A percentile compares a stretch with the other conserved stretches of the same genome.
These are phyloP conservation scores for Myxozyma vanderwaltii DNA, from an alignment of 805 yeast genomes.

Conservation along the genomic window DNA sequence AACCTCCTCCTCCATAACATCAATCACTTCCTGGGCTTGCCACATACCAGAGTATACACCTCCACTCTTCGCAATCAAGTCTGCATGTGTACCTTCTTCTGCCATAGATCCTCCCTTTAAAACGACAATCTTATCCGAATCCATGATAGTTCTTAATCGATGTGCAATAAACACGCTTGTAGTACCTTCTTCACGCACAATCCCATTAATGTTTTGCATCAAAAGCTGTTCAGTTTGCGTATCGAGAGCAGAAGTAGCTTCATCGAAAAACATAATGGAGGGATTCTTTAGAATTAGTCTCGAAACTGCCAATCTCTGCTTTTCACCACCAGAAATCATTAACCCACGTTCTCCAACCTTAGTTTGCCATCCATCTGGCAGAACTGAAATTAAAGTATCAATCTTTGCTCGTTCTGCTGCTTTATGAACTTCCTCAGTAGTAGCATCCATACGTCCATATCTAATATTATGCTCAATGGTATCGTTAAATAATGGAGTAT, in stretches of 20 bases:
- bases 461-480: conserved; percentile 83
- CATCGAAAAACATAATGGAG: conserved; percentile 92
- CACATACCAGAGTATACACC: conserved; percentile 81
- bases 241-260: conserved; percentile 94
- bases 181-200: conserved; percentile 58
- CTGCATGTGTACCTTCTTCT: conserved; percentile 84
- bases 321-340: conserved; percentile 99
- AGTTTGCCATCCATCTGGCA: conserved; percentile 84
- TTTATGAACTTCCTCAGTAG: conserved; percentile 65
- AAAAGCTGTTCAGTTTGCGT: conserved; percentile 93
- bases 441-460: conserved; percentile 76
- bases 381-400: conserved; percentile 58
- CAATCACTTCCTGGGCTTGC: conserved; percentile 65
- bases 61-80: conserved; percentile 53
- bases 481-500: conserved; percentile 92
- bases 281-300: conserved; percentile 82
- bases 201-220: conserved; percentile 67
- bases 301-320: conserved; percentile 92
- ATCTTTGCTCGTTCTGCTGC: conserved; percentile 74
- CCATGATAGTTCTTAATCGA: conserved; percentile 88
- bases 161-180: conserved; percentile 95
- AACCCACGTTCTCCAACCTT: conserved; percentile 94
- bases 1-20: conserved; percentile 29
- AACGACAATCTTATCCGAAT: conserved; percentile 88
- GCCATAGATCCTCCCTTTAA: conserved; percentile 73